A percentile compares a stretch with the other conserved stretches of the same genome.
These are phyloP conservation scores for Pseudoscleropodium purum DNA, from an alignment of 225 moss, liverwort and hornwort genomes.

Conservation along the genomic window DNA sequence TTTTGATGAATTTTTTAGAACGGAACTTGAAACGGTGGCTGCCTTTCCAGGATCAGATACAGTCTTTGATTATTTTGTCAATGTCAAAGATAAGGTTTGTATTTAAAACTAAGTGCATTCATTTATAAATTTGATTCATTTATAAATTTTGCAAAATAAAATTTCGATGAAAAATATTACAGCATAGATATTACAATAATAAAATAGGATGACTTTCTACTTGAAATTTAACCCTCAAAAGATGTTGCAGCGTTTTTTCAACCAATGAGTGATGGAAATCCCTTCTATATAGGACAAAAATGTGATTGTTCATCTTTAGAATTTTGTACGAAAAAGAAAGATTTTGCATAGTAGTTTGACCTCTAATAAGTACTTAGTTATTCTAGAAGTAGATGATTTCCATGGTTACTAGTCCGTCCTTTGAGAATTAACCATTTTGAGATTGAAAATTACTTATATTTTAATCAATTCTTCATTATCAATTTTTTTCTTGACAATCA, in stretches of 20 bases:
- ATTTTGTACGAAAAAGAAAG: too few relatives aligned
- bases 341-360: too few relatives aligned
- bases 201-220: background rate
- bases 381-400: too few relatives aligned
- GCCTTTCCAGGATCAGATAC: constrained; percentile 53
- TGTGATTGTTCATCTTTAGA: too few relatives aligned
- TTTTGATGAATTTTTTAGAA: constrained; percentile 70
- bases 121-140: too few relatives aligned
- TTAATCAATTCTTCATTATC: background rate
- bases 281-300: too few relatives aligned
- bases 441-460: background rate
- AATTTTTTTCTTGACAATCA: background rate
- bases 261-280: too few relatives aligned
- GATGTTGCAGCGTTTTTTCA: rapidly evolving
- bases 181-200: background rate
- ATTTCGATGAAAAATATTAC: rapidly evolving
- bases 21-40: constrained; percentile 45
- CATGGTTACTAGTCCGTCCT: rapidly evolving
- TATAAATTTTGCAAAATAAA: too few relatives aligned
- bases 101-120: too few relatives aligned
- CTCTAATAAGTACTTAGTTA: too few relatives aligned
- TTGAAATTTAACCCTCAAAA: too few relatives aligned
- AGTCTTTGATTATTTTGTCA: constrained; percentile 67
- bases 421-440: too few relatives aligned
- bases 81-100: constrained; percentile 50